Base-by-base conservation (phyloP, 805 yeast genomes). In the Starmerella stellata region DNA sequence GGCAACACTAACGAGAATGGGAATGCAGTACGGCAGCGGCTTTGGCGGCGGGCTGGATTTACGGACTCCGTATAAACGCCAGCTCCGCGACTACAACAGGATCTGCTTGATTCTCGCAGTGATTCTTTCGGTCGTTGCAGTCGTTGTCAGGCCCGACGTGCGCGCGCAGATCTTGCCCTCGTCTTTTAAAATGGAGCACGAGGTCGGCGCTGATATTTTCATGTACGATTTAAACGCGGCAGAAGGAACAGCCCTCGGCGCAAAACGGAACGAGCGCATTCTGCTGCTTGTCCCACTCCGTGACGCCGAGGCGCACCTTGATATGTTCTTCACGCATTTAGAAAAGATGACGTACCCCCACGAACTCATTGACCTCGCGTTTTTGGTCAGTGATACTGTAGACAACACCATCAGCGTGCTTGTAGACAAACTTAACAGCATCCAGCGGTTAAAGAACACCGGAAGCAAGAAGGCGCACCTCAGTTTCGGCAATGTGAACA, bases 281-380 rank as follows among this genome's bases (percentile, higher is more conserved):
- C 61, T 83, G 42, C 79, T 81, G 48, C 73, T 87, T 48, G 93
- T 85, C 9, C 95, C 95, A 5, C 64, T 83, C 48, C 72, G 95
- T 61, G 95, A 85, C 56, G 95, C 95, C 1, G 78, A 85, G 2
- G 71, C 76, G 16, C 95, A 82, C 63, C 64, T 83, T 55, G 87
- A 90, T 31, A 75, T 82, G 80, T 81, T 85, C 51, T 85, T 83
- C 54, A 69, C 72, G 24, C 92, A 83, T 58, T 66, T 85, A 75
- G 63, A 61, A 39, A 75, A 75, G 55, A 64, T 83, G 56, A 72
- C 93, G 1, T 83, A 83, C 57, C 94, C 93, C 16, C 95, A 83
- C 57, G 71, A 76, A 52, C 64, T 80, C 39, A 75, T 83, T 37
- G 95, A 83, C 59, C 66, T 66, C 55, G 71, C 95, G 17, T 87